Base-by-base conservation (phyloP, 164 flowering plant genomes). In the Santalum album region DNA sequence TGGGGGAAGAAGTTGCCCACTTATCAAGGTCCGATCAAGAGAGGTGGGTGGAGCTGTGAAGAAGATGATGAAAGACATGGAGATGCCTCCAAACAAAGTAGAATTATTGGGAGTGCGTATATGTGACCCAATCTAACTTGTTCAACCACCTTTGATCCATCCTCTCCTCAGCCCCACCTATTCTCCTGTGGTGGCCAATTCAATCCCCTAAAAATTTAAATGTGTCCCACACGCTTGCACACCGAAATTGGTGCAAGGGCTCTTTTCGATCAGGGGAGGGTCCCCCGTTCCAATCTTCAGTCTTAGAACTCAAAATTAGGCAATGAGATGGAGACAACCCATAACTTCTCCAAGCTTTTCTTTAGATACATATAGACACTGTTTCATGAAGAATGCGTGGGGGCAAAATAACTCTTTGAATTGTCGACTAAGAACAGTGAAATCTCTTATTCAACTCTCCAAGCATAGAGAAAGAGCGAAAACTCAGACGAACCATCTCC, bases 381-480 rank as follows among this genome's bases (percentile, higher is more conserved):
- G n/a, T n/a, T n/a, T n/a, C n/a, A n/a, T n/a, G n/a, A n/a, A n/a
- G n/a, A n/a, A n/a, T n/a, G n/a, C n/a, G n/a, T n/a, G n/a, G n/a
- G n/a, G n/a, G n/a, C n/a, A n/a, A n/a, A n/a, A n/a, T n/a, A n/a
- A n/a, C n/a, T n/a, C n/a, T n/a, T n/a, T n/a, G n/a, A n/a, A n/a
- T n/a, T n/a, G n/a, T n/a, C n/a, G n/a, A n/a, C n/a, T n/a, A n/a
- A n/a, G n/a, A n/a, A n/a, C n/a, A n/a, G n/a, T n/a, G n/a, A 3
- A 29, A 9, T 38, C 42, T 4, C 42, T 56, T 42, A 80, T 59
- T 79, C 82, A 26, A 72, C 56, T 69, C 72, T 80, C 91, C 82
- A 76, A 3, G 90, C 87, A 62, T 78, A 75, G n/a, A 87, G 52
- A 26, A 84, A 71, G 26, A 74, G 72, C 66, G 78, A 75, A 59